Evolutionary conservation across 495 filamentous ascomycete genomes (phyloP).

Genomic region (Thermochaetoides thermophila): DNA sequence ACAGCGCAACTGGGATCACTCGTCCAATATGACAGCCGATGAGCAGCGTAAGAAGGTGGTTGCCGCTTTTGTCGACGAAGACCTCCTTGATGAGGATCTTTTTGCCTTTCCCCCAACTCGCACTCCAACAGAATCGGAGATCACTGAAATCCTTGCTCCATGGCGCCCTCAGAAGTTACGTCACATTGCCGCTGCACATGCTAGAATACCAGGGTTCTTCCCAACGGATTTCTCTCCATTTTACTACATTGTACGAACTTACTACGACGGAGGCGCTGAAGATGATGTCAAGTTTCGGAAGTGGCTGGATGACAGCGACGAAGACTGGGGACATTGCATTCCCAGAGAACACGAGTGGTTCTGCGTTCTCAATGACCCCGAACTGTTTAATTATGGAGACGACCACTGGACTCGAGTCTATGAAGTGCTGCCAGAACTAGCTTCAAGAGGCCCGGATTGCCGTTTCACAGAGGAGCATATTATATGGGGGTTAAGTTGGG

Average conservation of each 20-base stretch:
- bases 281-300: neutral
- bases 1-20: neutral
- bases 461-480: no score
- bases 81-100: neutral
- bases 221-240: neutral
- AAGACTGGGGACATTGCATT: no score
- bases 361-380: no score
- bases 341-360: no score
- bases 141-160: neutral
- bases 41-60: neutral
- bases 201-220: no score
- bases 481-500: no score
- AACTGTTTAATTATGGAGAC: no score
- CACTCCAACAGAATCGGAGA: neutral
- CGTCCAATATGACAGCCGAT: neutral
- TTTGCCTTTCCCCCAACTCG: neutral
- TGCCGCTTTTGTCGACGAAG: neutral
- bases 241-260: neutral
- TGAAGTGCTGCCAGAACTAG: no score
- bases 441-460: no score
- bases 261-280: neutral
- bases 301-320: no score
- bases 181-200: neutral
- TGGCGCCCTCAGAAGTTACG: constrained; percentile 1
- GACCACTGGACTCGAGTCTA: no score